Conservation (phyloP, 768 basidiomycete species). For the Roridomyces roridus region DNA sequence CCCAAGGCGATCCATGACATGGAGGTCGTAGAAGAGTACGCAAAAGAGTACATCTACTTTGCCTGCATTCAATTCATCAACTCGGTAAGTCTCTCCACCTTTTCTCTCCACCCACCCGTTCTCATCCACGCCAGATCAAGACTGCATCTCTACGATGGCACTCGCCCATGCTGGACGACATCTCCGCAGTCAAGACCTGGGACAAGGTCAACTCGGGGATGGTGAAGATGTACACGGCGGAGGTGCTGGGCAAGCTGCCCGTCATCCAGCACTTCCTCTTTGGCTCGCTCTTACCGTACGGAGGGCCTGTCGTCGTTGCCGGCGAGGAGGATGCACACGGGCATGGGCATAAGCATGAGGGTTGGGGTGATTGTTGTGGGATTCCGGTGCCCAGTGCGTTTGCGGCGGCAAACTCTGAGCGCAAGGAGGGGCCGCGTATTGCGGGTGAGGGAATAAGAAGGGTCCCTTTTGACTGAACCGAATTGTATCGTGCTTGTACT, state of each 20-base stretch:
- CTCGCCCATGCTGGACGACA: slow-evolving; percentile 98
- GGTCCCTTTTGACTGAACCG: slow-evolving; percentile 22
- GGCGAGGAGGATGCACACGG: slow-evolving; percentile 50
- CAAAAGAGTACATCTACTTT: slow-evolving; percentile 95
- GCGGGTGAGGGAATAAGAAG: slow-evolving; percentile 21
- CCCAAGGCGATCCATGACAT: slow-evolving; percentile 93
- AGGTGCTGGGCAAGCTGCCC: slow-evolving; percentile 94
- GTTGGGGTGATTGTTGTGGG: slow-evolving; percentile 93
- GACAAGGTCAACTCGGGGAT: slow-evolving; percentile 96
- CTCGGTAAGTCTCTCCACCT: slow-evolving; percentile 58
- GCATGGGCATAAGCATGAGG: slow-evolving; percentile 58
- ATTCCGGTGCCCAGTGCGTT: slow-evolving; percentile 87
- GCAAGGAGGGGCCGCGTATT: slow-evolving; percentile 13
- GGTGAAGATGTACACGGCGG: slow-evolving; percentile 97
- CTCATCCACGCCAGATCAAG: slow-evolving; percentile 68
- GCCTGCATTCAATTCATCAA: slow-evolving; percentile 96
- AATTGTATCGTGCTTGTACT: no score
- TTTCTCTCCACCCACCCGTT: not conserved
- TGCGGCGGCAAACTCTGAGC: slow-evolving; percentile 68
- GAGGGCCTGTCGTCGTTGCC: slow-evolving; percentile 57
- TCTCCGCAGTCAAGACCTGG: slow-evolving; percentile 94
- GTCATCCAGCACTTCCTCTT: slow-evolving; percentile 97
- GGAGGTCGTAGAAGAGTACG: slow-evolving; percentile 92
- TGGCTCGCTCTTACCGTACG: slow-evolving; percentile 77
- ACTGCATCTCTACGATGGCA: slow-evolving; percentile 97